Conservation (phyloP, 306 rosid species). For the barrel medic (Medicago truncatula) region DNA sequence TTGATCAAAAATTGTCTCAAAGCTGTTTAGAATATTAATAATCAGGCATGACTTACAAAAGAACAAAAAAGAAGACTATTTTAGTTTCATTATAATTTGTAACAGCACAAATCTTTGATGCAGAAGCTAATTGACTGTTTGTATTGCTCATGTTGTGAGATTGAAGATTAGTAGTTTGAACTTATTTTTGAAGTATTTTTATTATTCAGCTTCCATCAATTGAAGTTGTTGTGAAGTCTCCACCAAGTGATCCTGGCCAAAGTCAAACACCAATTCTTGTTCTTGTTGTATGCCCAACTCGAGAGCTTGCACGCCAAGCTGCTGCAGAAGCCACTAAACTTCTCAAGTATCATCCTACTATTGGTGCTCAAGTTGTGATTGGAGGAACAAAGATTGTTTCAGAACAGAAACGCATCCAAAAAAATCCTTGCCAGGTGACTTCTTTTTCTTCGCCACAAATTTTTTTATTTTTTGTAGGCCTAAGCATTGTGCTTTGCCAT, state of each 20-base stretch:
- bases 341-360: constrained; percentile 82
- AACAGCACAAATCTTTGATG: constrained; percentile 15
- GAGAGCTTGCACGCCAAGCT: constrained; percentile 96
- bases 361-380: constrained; percentile 94
- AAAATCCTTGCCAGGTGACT: constrained; percentile 89
- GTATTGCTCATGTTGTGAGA: not conserved
- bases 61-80: not conserved
- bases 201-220: constrained; percentile 90
- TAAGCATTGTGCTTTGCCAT: constrained; percentile 8
- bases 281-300: constrained; percentile 93
- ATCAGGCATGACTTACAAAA: not conserved
- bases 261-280: constrained; percentile 82
- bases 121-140: constrained; percentile 25
- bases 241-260: constrained; percentile 65
- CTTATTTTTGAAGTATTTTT: constrained; percentile 37
- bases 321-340: constrained; percentile 81
- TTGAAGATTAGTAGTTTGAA: constrained; percentile 34
- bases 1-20: not conserved
- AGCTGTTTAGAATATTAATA: not conserved
- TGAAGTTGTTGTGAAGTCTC: constrained; percentile 75
- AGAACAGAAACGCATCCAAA: constrained; percentile 92
- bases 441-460: constrained; percentile 31
- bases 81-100: not conserved
- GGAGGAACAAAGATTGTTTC: constrained; percentile 88
- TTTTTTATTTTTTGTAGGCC: not conserved